Base-by-base conservation (phyloP, 2,329 filamentous ascomycete genomes). In the Pezicula radicicola region DNA sequence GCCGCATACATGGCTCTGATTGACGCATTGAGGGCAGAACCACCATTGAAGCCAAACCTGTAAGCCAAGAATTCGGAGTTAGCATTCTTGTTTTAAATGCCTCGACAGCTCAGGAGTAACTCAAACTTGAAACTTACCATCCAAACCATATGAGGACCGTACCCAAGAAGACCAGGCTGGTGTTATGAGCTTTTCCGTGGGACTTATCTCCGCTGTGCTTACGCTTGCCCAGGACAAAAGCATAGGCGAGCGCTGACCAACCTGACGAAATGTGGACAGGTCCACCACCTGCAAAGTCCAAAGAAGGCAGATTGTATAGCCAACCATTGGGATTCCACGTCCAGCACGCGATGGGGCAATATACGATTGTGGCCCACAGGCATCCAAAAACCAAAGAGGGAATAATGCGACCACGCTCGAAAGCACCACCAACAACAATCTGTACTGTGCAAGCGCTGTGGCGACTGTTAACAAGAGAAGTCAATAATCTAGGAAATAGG, bases 291-390 rank as follows among this genome's bases (percentile, higher is more conserved):
- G 63, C 62, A 21, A 64, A 65, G 44, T 65, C 63, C 5, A 65
- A 58, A 40, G 60, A 57, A 19, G 84, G 62, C 2, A 86, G 74
- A 19, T 84, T 79, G 66, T 73, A 84, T 0, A 87, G 70, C 83
- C 84, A 87, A 10, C 84, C 83, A 48, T 77, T 79, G n/a, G 76
- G 62, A 60, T 87, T 87, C 84, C 84, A 87, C 4, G 81, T 84
- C 82, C 83, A 86, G 68, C 78, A 83, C 0, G 83, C 83, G 35
- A 86, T 77, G 0, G 78, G 76, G 57, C 76, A 85, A 66, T 86
- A 86, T 3, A 86, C 83, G 50, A 85, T 74, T 0, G 83, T 86
- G 0, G 81, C 80, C 83, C 83, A 86, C 61, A 72, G 77, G 63
- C 85, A 81, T 19, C 76, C 72, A 56, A 85, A 89, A 25, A 88